Evolutionary conservation across 257 asterid genomes (phyloP).

Genomic region (Ocimum tenuiflorum): DNA sequence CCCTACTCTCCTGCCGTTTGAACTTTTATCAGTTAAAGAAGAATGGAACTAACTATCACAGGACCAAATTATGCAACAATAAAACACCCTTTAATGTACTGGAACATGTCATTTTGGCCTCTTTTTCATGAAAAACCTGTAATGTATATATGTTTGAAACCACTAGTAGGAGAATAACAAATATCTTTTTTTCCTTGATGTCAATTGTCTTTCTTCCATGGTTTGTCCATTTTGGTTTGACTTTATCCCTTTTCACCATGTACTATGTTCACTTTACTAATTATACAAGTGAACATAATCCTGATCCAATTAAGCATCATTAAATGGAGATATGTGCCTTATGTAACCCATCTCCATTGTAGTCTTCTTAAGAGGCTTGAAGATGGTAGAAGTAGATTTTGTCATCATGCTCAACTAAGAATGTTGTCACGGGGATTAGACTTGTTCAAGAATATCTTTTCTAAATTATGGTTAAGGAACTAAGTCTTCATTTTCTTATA

Average conservation of each 20-base stretch:
- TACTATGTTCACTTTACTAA: constrained; percentile 2
- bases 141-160: neutral
- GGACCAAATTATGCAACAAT: constrained; percentile 6
- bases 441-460: constrained; percentile 5
- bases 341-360: neutral
- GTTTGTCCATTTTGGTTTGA: neutral
- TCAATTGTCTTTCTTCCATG: constrained; percentile 2
- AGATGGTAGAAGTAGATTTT: constrained; percentile 6
- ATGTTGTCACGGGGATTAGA: neutral
- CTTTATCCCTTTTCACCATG: neutral
- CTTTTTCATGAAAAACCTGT: constrained; percentile 4
- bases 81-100: constrained; percentile 12
- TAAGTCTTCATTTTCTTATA: too few relatives aligned
- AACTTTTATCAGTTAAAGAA: constrained; percentile 12
- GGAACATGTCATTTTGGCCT: neutral
- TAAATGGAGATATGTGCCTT: constrained; percentile 9
- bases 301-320: neutral
- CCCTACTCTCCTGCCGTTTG: constrained; percentile 23
- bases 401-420: constrained; percentile 17
- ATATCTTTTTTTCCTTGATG: constrained; percentile 2
- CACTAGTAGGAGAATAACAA: constrained; percentile 6
- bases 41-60: constrained; percentile 1
- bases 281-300: neutral
- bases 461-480: neutral
- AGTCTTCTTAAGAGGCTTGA: constrained; percentile 12